Evolutionary conservation across 2,329 filamentous ascomycete genomes (phyloP).

Genomic region (Sporothrix variecibatus): DNA sequence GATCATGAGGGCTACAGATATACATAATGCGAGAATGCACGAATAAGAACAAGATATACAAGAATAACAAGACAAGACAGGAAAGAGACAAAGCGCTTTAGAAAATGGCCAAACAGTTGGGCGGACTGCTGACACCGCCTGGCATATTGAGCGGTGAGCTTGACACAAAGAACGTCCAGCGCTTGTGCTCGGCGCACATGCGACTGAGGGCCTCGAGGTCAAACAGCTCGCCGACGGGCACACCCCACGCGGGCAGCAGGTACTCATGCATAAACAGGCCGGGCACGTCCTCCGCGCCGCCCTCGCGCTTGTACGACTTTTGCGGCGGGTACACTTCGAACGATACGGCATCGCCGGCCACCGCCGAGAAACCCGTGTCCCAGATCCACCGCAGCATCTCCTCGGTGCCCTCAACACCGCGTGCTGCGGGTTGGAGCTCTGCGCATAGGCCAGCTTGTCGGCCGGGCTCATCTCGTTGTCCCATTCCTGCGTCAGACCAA

Average conservation of each 20-base stretch:
- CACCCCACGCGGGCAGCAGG: constrained; percentile 27
- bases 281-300: constrained; percentile 21
- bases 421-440: constrained; percentile 34
- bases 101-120: constrained; percentile 31
- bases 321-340: constrained; percentile 44
- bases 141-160: constrained; percentile 35
- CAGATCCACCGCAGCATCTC: constrained; percentile 49
- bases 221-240: constrained; percentile 28
- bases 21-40: background rate
- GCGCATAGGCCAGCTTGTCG: constrained; percentile 32
- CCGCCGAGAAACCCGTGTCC: constrained; percentile 49
- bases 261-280: constrained; percentile 31
- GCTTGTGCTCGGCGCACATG: constrained; percentile 45
- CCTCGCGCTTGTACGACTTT: constrained; percentile 35
- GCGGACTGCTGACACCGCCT: constrained; percentile 25
- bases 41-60: background rate
- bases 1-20: background rate
- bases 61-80: background rate
- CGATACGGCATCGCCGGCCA: constrained; percentile 42
- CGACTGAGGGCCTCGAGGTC: constrained; percentile 26
- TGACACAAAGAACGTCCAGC: constrained; percentile 54
- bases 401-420: constrained; percentile 45
- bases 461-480: constrained; percentile 40
- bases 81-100: background rate
- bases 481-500: constrained; percentile 53